A percentile compares a stretch with the other conserved stretches of the same genome.
Evolutionary conservation across 2,329 filamentous ascomycete genomes (phyloP).

Genomic region (Dactylonectria macrodidyma): DNA sequence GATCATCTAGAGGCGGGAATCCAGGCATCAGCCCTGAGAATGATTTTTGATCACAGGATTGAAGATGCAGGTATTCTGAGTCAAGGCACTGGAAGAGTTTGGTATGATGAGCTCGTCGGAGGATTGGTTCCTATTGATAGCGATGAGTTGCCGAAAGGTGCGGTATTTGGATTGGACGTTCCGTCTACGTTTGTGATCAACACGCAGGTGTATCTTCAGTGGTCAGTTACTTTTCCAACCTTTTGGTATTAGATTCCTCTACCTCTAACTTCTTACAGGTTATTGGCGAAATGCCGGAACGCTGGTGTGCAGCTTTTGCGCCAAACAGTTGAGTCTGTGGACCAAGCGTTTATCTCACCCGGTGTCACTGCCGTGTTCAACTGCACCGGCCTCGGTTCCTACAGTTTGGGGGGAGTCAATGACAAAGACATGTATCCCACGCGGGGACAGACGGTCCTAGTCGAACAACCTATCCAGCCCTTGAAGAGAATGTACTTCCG

Average conservation of each 20-base stretch:
- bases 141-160: conserved; percentile 51
- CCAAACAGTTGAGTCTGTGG: conserved; percentile 74
- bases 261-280: conserved; percentile 45
- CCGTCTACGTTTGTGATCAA: conserved; percentile 66
- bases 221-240: conserved; percentile 53
- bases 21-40: conserved; percentile 52
- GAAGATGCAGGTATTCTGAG: conserved; percentile 64
- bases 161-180: conserved; percentile 54
- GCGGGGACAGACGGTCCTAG: conserved; percentile 59
- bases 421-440: conserved; percentile 79
- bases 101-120: conserved; percentile 58
- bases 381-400: conserved; percentile 81
- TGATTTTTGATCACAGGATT: conserved; percentile 41
- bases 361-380: conserved; percentile 77
- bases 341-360: conserved; percentile 70
- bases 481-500: conserved; percentile 60
- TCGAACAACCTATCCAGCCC: conserved; percentile 56
- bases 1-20: conserved; percentile 71
- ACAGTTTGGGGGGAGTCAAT: conserved; percentile 80
- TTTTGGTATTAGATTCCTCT: background rate
- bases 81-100: conserved; percentile 54
- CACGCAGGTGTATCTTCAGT: conserved; percentile 84
- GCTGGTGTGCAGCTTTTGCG: conserved; percentile 75
- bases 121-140: conserved; percentile 49
- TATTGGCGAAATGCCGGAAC: conserved; percentile 79